A percentile compares a stretch with the other conserved stretches of the same genome.
Evolutionary conservation across 73 alveolate species (phyloP).

Genomic region (Paramecium bursaria): DNA sequence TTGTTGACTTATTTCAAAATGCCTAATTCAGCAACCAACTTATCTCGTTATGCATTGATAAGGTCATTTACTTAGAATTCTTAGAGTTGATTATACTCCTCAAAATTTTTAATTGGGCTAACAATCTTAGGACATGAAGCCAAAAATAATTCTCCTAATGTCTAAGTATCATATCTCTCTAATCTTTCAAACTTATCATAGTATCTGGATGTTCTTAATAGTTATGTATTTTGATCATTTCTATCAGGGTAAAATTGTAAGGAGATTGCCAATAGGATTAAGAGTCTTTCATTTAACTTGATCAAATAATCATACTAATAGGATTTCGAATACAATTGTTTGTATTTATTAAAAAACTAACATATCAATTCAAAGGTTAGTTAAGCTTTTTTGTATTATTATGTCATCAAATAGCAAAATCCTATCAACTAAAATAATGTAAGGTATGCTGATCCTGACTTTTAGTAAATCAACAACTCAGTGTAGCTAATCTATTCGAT

Average conservation of each 20-base stretch:
- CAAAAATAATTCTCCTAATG: constrained; percentile 12
- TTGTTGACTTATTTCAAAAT: constrained; percentile 1
- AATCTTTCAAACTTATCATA: constrained; percentile 22
- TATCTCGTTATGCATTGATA: not conserved
- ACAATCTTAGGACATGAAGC: constrained; percentile 20
- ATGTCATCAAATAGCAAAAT: constrained; percentile 8
- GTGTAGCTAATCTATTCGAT: not conserved
- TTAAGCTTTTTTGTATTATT: constrained; percentile 29
- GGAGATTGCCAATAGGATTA: constrained; percentile 7
- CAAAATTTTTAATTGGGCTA: constrained; percentile 1
- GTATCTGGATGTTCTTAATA: constrained; percentile 8
- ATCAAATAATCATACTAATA: constrained; percentile 38
- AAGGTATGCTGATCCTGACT: constrained; percentile 23
- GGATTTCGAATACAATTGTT: constrained; percentile 38
- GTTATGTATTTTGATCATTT: not conserved
- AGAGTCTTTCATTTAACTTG: constrained; percentile 14
- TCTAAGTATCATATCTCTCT: constrained; percentile 1
- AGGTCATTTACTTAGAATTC: not conserved
- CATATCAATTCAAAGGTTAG: constrained; percentile 1
- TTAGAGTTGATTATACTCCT: not conserved
- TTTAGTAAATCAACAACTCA: not conserved
- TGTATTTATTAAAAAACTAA: constrained; percentile 13
- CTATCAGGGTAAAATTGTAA: constrained; percentile 10
- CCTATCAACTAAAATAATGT: constrained; percentile 26
- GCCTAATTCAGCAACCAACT: not conserved